Evolutionary conservation across 495 filamentous ascomycete genomes (phyloP).

Genomic region (Podospora comata): DNA sequence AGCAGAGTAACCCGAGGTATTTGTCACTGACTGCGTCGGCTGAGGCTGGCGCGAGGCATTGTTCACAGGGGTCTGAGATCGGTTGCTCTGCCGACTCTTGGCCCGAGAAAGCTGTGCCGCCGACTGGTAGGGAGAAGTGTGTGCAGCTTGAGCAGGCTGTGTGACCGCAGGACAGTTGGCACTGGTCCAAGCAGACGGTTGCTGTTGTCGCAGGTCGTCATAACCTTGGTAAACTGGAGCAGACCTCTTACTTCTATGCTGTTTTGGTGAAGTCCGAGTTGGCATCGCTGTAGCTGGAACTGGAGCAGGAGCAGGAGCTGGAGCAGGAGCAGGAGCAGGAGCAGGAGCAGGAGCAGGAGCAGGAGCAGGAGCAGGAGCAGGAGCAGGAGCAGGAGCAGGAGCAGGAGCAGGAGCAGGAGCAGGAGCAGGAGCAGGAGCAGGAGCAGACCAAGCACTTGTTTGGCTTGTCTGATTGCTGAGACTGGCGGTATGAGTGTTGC

Average conservation of each 20-base stretch:
- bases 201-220: slow-evolving; percentile 23
- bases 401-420: slow-evolving; percentile 3
- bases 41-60: slow-evolving; percentile 14
- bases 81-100: slow-evolving; percentile 26
- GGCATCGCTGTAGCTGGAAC: slow-evolving; percentile 7
- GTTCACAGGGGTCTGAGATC: slow-evolving; percentile 25
- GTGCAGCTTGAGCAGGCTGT: slow-evolving; percentile 14
- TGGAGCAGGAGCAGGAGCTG: neutral
- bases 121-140: slow-evolving; percentile 21
- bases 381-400: slow-evolving; percentile 6
- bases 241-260: slow-evolving; percentile 19
- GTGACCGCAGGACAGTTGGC: slow-evolving; percentile 13
- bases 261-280: slow-evolving; percentile 23
- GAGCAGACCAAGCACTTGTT: neutral
- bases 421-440: slow-evolving; percentile 1
- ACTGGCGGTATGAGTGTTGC: neutral
- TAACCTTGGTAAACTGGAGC: slow-evolving; percentile 18
- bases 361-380: slow-evolving; percentile 9
- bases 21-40: slow-evolving; percentile 10
- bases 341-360: neutral
- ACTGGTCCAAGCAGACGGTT: slow-evolving; percentile 21
- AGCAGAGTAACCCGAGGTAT: slow-evolving; percentile 15
- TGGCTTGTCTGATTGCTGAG: slow-evolving; percentile 6
- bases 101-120: slow-evolving; percentile 24
- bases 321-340: slow-evolving; percentile 1